These are phyloP conservation scores for Penicillium simplicissimum DNA, from an alignment of 495 filamentous ascomycete genomes.

Conservation along the genomic window DNA sequence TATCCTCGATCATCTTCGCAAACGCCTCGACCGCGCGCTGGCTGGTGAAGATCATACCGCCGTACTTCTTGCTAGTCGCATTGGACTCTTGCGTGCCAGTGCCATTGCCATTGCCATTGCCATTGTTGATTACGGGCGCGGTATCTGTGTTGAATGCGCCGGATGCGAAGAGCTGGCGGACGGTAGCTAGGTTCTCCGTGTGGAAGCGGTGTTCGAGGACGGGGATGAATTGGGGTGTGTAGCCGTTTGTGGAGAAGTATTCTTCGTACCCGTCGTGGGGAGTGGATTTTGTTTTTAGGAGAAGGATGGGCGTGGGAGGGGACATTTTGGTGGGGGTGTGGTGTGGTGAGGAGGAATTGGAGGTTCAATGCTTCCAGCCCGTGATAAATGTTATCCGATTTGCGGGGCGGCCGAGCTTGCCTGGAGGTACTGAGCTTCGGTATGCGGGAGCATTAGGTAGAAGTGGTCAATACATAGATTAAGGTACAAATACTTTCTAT, in stretches of 20 bases:
- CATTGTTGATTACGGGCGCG: not conserved
- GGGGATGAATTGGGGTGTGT: conserved; percentile 71
- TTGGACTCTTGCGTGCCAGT: not conserved
- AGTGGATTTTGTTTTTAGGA: conserved; percentile 83
- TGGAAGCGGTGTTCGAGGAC: conserved; percentile 75
- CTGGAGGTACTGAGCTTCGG: conserved; percentile 2
- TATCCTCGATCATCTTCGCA: conserved; percentile 58
- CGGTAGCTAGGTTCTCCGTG: conserved; percentile 43
- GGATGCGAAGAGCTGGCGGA: conserved; percentile 43
- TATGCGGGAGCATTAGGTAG: not conserved
- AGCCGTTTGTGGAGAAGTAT: conserved; percentile 56
- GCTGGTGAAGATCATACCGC: conserved; percentile 89
- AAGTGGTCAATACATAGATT: not conserved
- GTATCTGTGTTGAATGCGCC: conserved; percentile 24
- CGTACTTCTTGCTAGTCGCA: conserved; percentile 52
- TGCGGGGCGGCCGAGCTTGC: conserved; percentile 24
- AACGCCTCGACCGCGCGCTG: conserved; percentile 93
- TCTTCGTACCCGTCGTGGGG: conserved; percentile 80
- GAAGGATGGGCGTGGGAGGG: conserved; percentile 53
- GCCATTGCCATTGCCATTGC: too few relatives aligned
- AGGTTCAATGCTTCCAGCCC: too few relatives aligned
- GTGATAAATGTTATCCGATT: too few relatives aligned
- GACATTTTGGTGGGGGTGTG: conserved; percentile 15
- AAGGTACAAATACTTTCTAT: not conserved
- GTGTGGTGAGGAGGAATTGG: not conserved